Percentiles rank a stretch among this genome's conserved stretches.
Evolutionary conservation across 2,329 filamentous ascomycete species (phyloP).

Genomic region (Ophiognomonia clavigignenti-juglandacearum): DNA sequence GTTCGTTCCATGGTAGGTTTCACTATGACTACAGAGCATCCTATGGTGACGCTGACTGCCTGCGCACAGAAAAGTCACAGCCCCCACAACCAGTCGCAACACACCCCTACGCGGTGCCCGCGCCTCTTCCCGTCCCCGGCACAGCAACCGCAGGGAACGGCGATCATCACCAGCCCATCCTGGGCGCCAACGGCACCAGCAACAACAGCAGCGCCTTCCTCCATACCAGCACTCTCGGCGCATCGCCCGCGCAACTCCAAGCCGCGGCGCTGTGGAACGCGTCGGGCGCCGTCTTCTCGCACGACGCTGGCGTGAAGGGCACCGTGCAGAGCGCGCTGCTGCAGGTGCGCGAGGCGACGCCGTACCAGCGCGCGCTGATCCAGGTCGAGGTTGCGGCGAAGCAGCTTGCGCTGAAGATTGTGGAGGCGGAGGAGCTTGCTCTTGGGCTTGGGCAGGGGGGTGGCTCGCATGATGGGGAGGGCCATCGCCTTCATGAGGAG

Average conservation of each 20-base stretch:
- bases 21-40: too few species aligned
- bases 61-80: conserved; percentile 15
- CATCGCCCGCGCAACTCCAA: conserved; percentile 16
- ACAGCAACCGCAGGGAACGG: conserved; percentile 20
- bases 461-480: too few species aligned
- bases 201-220: background rate
- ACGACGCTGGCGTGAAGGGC: conserved; percentile 35
- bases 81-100: conserved; percentile 4
- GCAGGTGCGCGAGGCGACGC: conserved; percentile 38
- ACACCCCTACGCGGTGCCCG: conserved; percentile 14
- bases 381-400: conserved; percentile 50
- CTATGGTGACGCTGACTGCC: too few species aligned
- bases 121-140: conserved; percentile 3
- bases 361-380: conserved; percentile 40
- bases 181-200: too few species aligned
- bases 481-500: too few species aligned
- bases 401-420: conserved; percentile 49
- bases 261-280: conserved; percentile 16
- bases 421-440: conserved; percentile 44
- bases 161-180: conserved; percentile 7
- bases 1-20: conserved; percentile 54
- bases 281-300: conserved; percentile 18
- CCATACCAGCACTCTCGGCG: too few species aligned
- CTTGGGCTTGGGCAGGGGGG: background rate
- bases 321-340: conserved; percentile 42